Percentiles rank a stretch among this genome's conserved stretches.
These are phyloP conservation scores for Zychaea mexicana DNA, from an alignment of 371 early-diverging fungal genomes.

Conservation along the genomic window DNA sequence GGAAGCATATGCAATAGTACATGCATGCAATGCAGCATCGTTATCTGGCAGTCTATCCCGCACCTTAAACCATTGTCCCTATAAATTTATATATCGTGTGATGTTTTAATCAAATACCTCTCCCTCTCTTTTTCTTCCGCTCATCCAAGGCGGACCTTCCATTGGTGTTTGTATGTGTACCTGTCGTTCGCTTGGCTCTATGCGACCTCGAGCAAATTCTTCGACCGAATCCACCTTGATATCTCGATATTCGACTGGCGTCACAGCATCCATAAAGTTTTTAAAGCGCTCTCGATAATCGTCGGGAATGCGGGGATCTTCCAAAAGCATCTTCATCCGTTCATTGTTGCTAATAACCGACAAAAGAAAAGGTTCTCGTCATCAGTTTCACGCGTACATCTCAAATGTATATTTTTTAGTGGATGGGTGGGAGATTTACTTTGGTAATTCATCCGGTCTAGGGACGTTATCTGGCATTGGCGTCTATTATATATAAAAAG, in stretches of 20 bases:
- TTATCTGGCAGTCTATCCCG: conserved; percentile 61
- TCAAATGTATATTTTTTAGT: background rate
- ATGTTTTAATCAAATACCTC: background rate
- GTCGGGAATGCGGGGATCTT: conserved; percentile 4
- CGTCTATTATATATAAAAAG: conserved; percentile 15
- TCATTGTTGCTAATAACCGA: conserved; percentile 3
- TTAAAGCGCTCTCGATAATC: background rate
- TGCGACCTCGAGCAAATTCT: conserved; percentile 6
- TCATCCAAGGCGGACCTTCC: background rate
- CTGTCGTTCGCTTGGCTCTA: conserved; percentile 7
- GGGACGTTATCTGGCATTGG: conserved; percentile 25
- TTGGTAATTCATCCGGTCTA: conserved; percentile 27
- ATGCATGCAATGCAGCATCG: conserved; percentile 68
- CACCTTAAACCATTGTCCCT: conserved; percentile 72
- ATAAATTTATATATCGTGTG: background rate
- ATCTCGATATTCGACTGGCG: conserved; percentile 40
- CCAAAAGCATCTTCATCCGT: background rate
- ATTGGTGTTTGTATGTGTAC: background rate
- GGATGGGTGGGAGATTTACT: conserved; percentile 15
- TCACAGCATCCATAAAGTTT: conserved; percentile 5
- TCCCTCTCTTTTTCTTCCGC: background rate
- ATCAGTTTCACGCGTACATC: background rate
- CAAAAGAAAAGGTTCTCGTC: background rate
- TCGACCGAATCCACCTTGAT: conserved; percentile 14
- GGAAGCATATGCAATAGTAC: conserved; percentile 53